Evolutionary conservation across 371 early-diverging fungal species (phyloP), one percentile per base, ranked within the genome.

Genomic region (Mortierella sp.): DNA sequence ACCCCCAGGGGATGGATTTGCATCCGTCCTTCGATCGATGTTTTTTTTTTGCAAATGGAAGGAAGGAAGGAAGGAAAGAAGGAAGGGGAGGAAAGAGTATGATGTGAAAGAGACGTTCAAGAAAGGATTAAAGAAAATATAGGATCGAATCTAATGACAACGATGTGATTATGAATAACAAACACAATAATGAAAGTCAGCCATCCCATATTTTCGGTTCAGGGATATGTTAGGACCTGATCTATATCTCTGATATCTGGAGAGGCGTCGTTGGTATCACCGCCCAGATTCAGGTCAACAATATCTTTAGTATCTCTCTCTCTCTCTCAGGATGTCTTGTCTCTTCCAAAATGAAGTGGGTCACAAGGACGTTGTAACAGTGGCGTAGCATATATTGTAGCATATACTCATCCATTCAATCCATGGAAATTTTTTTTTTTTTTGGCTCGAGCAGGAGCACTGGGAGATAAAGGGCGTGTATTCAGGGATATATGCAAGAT

Each of bases 31-130:
- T 59, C 36, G 40, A 59, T 58, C 32, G 33, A 32, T 33, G 4
- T 36, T 53, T 24, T 36, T 21, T 24, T 53, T 24, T 36, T 21
- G 13, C 24, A 21, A n/a, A 53, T 11, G n/a, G 52, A 33, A 50
- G 50, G 16, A 64, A 38, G 47, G 22, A 48, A 24, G n/a, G 28
- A 45, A 43, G 22, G 13, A 50, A 24, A 65, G 60, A 24, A 41
- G 63, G 33, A 53, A 28, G 58, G 22, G 65, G 60, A 24, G 38
- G 63, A 45, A 53, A 63, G 43, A 16, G 63, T 38, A 63, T 50
- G 40, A 59, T 38, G 60, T 11, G 5, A 33, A 43, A 41, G 43
- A 16, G 57, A 55, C 24, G 68, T 45, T 24, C 22, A 61, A 63
- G 52, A 55, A 45, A 24, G 33, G 9, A 40, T 13, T 15, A 52